A percentile compares a stretch with the other conserved stretches of the same genome.
These are phyloP conservation scores for Penicillium sp. DNA, from an alignment of 2,329 filamentous ascomycete species.

Conservation along the genomic window DNA sequence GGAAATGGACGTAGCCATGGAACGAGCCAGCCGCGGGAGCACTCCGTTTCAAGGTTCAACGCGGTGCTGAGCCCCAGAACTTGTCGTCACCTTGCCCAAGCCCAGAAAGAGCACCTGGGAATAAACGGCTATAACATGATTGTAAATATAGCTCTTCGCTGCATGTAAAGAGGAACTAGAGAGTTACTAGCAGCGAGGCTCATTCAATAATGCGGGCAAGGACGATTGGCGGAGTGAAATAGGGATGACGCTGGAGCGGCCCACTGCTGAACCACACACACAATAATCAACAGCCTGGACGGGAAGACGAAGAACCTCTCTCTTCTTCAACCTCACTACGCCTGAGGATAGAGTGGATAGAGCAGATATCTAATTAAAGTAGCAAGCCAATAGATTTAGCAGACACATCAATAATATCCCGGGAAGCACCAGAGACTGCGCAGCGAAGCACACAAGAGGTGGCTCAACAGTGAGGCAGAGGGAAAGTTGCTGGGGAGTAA, in stretches of 20 bases:
- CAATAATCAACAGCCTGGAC: slow-evolving; percentile 21
- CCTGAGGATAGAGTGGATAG: neutral
- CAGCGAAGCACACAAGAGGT: neutral
- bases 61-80: neutral
- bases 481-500: neutral
- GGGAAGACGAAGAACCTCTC: slow-evolving; percentile 6
- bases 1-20: slow-evolving; percentile 4
- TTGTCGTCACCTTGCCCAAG: neutral
- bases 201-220: slow-evolving; percentile 25
- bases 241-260: slow-evolving; percentile 44
- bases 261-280: slow-evolving; percentile 49
- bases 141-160: slow-evolving; percentile 5
- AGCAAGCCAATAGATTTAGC: neutral
- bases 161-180: slow-evolving; percentile 1
- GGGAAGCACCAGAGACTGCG: neutral
- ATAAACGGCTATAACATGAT: neutral
- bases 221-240: slow-evolving; percentile 41
- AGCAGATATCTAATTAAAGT: slow-evolving; percentile 1
- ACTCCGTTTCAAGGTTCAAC: neutral
- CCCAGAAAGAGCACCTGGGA: neutral
- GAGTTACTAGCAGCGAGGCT: slow-evolving; percentile 18
- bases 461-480: slow-evolving; percentile 9
- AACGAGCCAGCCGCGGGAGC: neutral
- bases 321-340: neutral
- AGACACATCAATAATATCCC: slow-evolving; percentile 2